These are phyloP conservation scores for Pochonia chlamydosporia DNA, from an alignment of 2,329 filamentous ascomycete genomes.

Conservation along the genomic window DNA sequence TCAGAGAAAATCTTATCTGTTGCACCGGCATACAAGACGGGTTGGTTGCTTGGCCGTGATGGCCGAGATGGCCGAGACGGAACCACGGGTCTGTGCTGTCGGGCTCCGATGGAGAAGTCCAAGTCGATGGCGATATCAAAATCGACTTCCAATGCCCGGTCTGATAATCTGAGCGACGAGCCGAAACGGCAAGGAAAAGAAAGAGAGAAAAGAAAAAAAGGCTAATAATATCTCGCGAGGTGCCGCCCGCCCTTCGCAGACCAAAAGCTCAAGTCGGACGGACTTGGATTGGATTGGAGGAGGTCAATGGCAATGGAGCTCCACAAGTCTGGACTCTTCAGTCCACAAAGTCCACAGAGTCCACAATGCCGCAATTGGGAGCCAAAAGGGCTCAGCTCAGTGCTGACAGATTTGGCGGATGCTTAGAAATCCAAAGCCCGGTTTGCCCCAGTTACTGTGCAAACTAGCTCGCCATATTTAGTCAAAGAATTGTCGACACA, in stretches of 20 bases:
- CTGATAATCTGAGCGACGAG: background rate
- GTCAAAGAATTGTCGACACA: too few relatives aligned
- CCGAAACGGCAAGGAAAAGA: background rate
- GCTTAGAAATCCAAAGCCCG: slow-evolving; percentile 13
- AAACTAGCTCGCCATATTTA: background rate
- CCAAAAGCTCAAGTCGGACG: background rate
- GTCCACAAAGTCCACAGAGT: too few relatives aligned
- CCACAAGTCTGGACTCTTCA: too few relatives aligned
- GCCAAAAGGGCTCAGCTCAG: too few relatives aligned
- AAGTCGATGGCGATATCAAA: background rate
- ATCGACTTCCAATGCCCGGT: background rate
- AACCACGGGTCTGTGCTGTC: background rate
- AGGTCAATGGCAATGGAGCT: too few relatives aligned
- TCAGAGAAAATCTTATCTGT: background rate
- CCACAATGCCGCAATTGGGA: too few relatives aligned
- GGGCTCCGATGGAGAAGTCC: background rate
- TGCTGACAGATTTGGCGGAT: slow-evolving; percentile 4
- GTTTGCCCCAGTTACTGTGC: background rate
- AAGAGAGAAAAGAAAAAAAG: background rate
- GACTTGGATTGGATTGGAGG: slow-evolving; percentile 7
- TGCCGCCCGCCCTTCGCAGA: background rate
- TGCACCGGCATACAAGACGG: too few relatives aligned
- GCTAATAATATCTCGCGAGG: slow-evolving; percentile 1
- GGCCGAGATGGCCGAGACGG: too few relatives aligned
- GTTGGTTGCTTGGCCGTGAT: too few relatives aligned